A percentile compares a stretch with the other conserved stretches of the same genome.
Conservation (phyloP, 2,329 filamentous ascomycete genomes). For the Rhinocladiella mackenziei region DNA sequence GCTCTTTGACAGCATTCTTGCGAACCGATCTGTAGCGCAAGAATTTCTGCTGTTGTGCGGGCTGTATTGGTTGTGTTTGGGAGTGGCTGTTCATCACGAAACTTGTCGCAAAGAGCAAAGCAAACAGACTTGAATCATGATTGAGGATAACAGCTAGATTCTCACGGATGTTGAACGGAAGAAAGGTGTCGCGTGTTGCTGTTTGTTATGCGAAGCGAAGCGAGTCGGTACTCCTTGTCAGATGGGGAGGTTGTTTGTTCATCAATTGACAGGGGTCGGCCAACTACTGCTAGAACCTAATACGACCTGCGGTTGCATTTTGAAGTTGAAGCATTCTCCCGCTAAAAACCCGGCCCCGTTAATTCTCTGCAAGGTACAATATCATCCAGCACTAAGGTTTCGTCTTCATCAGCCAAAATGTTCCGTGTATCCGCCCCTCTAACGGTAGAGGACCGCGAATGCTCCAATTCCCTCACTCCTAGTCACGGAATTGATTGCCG, state of each 20-base stretch:
- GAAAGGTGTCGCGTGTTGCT: not conserved
- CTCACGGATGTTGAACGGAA: too few relatives aligned
- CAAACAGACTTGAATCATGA: not conserved
- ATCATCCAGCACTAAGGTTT: not conserved
- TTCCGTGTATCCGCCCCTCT: not conserved
- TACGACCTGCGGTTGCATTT: too few relatives aligned
- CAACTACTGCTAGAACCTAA: too few relatives aligned
- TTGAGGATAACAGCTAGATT: not conserved
- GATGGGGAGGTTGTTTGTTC: too few relatives aligned
- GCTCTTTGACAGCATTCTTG: conserved; percentile 35
- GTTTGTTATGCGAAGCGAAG: conserved; percentile 7
- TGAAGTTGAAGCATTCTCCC: too few relatives aligned
- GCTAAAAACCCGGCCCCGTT: too few relatives aligned
- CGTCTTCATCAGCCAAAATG: not conserved
- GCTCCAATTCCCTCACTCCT: conserved; percentile 13
- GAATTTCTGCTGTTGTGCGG: conserved; percentile 41
- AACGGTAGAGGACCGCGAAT: conserved; percentile 20
- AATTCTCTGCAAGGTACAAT: conserved; percentile 4
- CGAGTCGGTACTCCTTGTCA: not conserved
- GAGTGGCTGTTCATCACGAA: conserved; percentile 10
- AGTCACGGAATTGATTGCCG: conserved; percentile 1
- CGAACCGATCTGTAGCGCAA: conserved; percentile 58
- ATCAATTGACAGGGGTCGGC: too few relatives aligned
- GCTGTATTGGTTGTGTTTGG: conserved; percentile 1
- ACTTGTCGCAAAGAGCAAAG: not conserved